These are phyloP conservation scores for Lichtheimia corymbifera DNA, from an alignment of 371 early-diverging fungal genomes.

Conservation along the genomic window DNA sequence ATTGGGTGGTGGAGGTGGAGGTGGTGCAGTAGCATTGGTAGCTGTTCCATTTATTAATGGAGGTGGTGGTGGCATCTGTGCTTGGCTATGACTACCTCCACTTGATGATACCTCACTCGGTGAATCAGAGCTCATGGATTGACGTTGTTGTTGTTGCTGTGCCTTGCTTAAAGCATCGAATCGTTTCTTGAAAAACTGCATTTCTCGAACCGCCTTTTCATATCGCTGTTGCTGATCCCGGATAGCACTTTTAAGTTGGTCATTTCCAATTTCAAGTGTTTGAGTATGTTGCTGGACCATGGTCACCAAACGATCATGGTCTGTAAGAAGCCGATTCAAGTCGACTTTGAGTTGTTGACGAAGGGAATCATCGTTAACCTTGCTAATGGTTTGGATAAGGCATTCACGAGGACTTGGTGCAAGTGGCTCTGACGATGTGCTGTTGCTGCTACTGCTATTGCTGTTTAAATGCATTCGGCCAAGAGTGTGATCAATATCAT, in stretches of 20 bases:
- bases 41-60: background rate
- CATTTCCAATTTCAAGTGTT: conserved; percentile 28
- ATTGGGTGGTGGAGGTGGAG: background rate
- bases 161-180: conserved; percentile 31
- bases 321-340: conserved; percentile 22
- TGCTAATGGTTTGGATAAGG: conserved; percentile 18
- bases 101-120: conserved; percentile 4
- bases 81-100: too few relatives aligned
- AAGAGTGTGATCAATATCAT: conserved; percentile 2
- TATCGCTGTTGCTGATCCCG: conserved; percentile 41
- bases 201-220: conserved; percentile 52
- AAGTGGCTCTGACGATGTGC: background rate
- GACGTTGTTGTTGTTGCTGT: conserved; percentile 14
- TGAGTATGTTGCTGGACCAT: conserved; percentile 33
- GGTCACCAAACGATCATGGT: conserved; percentile 36
- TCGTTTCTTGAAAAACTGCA: conserved; percentile 50
- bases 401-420: conserved; percentile 18
- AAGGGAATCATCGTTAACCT: conserved; percentile 23
- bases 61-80: background rate
- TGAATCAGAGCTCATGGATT: conserved; percentile 18
- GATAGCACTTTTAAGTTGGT: conserved; percentile 24
- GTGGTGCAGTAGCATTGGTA: background rate
- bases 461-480: conserved; percentile 1
- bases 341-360: conserved; percentile 22
- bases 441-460: background rate